Conservation (phyloP, 164 flowering plant genomes). For the Chimonanthus praecox region DNA sequence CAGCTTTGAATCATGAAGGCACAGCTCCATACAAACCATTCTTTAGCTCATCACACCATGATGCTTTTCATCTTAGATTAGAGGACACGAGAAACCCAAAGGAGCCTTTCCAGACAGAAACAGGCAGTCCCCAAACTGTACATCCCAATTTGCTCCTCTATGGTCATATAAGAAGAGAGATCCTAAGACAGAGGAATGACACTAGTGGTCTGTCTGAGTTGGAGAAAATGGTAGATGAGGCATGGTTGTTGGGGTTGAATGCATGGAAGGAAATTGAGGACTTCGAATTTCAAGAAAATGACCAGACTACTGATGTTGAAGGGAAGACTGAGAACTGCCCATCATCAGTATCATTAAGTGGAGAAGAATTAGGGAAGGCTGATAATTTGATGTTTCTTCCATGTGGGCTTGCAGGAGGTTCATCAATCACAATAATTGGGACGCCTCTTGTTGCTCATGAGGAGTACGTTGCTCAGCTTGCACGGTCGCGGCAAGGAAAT, state of each 20-base stretch:
- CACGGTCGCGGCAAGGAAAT: conserved; percentile 34
- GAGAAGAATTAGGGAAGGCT: conserved; percentile 45
- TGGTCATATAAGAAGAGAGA: conserved; percentile 62
- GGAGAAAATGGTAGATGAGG: conserved; percentile 88
- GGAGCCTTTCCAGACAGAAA: conserved; percentile 31
- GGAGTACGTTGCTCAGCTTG: conserved; percentile 63
- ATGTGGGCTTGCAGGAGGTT: conserved; percentile 93
- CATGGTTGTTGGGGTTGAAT: conserved; percentile 75
- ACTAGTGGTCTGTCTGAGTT: conserved; percentile 46
- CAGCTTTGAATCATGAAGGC: conserved; percentile 13
- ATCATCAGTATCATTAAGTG: conserved; percentile 54
- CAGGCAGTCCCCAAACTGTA: conserved; percentile 17
- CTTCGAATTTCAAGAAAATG: conserved; percentile 13
- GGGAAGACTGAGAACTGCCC: conserved; percentile 69
- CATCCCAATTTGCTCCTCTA: conserved; percentile 42
- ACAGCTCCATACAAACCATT: conserved; percentile 31
- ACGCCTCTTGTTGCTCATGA: conserved; percentile 75
- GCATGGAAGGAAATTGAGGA: conserved; percentile 78
- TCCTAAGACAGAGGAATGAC: conserved; percentile 40
- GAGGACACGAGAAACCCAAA: conserved; percentile 42
- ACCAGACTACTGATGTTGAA: conserved; percentile 35
- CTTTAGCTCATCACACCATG: conserved; percentile 38
- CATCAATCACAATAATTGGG: conserved; percentile 82
- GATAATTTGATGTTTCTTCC: conserved; percentile 71
- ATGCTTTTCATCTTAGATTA: conserved; percentile 45